phyloP scores from a whole-genome alignment of 164 flowering plant genomes.

The Annona squamosa region DNA sequence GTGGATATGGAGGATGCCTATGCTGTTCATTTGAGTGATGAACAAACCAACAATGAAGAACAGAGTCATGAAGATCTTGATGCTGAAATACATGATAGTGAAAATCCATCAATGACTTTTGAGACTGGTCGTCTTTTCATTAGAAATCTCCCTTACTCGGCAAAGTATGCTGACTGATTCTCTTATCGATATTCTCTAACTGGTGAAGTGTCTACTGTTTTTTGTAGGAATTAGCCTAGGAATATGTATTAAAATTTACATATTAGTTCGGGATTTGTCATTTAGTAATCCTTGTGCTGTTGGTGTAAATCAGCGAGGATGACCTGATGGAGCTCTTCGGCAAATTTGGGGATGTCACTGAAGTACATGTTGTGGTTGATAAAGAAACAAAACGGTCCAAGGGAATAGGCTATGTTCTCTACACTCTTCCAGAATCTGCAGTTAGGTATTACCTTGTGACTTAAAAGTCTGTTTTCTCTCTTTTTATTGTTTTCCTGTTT shows the following conservation, averaged over 20 bases:
- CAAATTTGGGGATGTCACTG: conserved; percentile 53
- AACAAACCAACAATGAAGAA: conserved; percentile 17
- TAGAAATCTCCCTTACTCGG: conserved; percentile 83
- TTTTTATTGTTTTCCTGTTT: background rate
- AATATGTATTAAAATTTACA: background rate
- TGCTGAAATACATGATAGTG: conserved; percentile 20
- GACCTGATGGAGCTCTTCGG: conserved; percentile 70
- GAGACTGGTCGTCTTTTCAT: conserved; percentile 79
- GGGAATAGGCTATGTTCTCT: conserved; percentile 76
- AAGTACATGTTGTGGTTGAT: conserved; percentile 82
- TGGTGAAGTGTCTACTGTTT: background rate
- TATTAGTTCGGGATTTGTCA: background rate
- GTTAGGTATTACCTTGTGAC: conserved; percentile 39
- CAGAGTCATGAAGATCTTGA: conserved; percentile 21
- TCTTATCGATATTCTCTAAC: background rate
- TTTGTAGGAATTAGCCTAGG: background rate
- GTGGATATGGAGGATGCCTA: conserved; percentile 5
- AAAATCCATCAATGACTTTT: conserved; percentile 23
- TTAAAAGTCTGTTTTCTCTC: background rate
- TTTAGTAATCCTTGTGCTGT: conserved; percentile 8
- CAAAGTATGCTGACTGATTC: conserved; percentile 45
- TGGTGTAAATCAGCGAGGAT: conserved; percentile 59
- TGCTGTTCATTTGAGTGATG: conserved; percentile 12
- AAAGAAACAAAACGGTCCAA: conserved; percentile 80
- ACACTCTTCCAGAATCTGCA: conserved; percentile 67